Evolutionary conservation across 257 asterid genomes (phyloP), one percentile per base, ranked within the genome.

Genomic region (Petunia secreta): DNA sequence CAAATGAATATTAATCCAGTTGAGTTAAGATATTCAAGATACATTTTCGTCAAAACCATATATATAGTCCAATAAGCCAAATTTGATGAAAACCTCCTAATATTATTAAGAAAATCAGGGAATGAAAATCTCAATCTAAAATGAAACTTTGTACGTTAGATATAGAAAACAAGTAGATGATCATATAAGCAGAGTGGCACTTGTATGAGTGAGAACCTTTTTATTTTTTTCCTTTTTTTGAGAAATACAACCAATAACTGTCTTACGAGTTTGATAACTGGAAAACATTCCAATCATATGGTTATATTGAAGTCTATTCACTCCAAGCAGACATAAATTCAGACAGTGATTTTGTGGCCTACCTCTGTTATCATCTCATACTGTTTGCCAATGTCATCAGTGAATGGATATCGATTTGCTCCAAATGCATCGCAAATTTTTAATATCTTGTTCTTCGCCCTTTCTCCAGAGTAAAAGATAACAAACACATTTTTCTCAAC

Each of bases 361-460:
- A 90, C 92, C 91, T 90, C 90, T 4, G 83, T 82, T 75, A 90
- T 85, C 80, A 82, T 82, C 87, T 85, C 85, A 87, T 85, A 87
- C 81, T 89, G 92, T 83, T 84, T 86, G 84, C 85, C 80, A 46
- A 80, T 46, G 84, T 87, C 92, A 52, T 90, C 90, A 50, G 89
- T 85, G 74, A 87, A 89, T 58, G 94, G 94, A 75, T 90, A 90
- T 1, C 90, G 88, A 78, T 89, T 89, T 80, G 92, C 94, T 86
- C 94, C 94, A 86, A 89, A 89, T 65, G 92, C 91, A 80, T 90
- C 94, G 74, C 94, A 90, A 46, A 89, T 85, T 82, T 89, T 91
- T 87, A 89, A 52, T 79, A 91, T 84, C 80, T 89, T 91, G 79
- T 64, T 85, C 88, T 85, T 91, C 64, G 85, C 91, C 82, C 90